phyloP scores from a whole-genome alignment of 1,284 basidiomycete species.

The Ustilago shanxiensis region DNA sequence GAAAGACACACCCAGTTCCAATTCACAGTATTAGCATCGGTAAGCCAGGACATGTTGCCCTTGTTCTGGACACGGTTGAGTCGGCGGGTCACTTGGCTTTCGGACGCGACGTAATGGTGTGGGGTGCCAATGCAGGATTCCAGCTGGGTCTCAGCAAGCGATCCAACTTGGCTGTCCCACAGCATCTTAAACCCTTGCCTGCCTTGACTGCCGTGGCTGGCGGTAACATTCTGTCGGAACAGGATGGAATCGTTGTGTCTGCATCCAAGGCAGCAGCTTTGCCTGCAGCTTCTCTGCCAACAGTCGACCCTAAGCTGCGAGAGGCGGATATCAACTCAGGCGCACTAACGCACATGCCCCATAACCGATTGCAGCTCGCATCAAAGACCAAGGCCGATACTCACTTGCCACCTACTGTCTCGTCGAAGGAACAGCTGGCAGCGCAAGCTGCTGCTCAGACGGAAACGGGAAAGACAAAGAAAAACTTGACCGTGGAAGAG shows the following conservation, averaged over 20 bases:
- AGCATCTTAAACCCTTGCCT: conserved; percentile 73
- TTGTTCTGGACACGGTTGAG: conserved; percentile 64
- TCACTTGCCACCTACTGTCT: conserved; percentile 25
- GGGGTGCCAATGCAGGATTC: conserved; percentile 70
- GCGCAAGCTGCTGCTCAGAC: background rate
- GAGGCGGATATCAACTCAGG: conserved; percentile 61
- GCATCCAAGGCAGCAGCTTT: conserved; percentile 24
- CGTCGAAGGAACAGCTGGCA: conserved; percentile 16
- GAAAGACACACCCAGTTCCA: conserved; percentile 75
- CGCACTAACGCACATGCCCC: conserved; percentile 64
- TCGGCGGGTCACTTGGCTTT: conserved; percentile 68
- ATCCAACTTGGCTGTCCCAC: conserved; percentile 79
- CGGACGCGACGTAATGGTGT: conserved; percentile 74
- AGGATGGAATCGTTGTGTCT: conserved; percentile 29
- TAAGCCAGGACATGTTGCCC: conserved; percentile 75
- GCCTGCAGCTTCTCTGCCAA: conserved; percentile 17
- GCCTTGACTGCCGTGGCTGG: conserved; percentile 35
- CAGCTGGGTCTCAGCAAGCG: conserved; percentile 82
- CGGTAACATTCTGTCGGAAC: conserved; percentile 29
- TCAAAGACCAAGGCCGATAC: conserved; percentile 52
- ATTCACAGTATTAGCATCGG: conserved; percentile 81
- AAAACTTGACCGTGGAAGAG: conserved; percentile 52
- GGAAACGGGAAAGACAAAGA: conserved; percentile 41
- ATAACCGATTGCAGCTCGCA: conserved; percentile 63
- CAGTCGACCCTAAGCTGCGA: conserved; percentile 35